Percentiles rank a stretch among this genome's conserved stretches.
phyloP scores from a whole-genome alignment of 129 eudicot species.

The Escallonia rubra region DNA sequence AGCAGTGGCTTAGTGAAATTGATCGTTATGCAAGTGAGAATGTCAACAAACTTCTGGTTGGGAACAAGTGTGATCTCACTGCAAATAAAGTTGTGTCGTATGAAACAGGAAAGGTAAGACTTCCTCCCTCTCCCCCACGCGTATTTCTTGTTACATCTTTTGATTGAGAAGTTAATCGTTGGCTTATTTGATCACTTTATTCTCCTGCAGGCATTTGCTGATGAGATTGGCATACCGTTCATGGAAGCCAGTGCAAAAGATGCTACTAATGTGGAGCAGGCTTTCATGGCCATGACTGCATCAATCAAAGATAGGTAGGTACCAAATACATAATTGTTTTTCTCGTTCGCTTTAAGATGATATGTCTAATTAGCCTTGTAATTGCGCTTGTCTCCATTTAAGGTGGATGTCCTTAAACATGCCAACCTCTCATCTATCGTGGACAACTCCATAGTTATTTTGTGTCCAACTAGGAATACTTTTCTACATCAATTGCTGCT shows the following conservation, averaged over 20 bases:
- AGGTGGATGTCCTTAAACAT: too few relatives aligned
- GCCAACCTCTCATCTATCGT: too few relatives aligned
- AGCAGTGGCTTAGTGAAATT: conserved; percentile 67
- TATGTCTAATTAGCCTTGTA: too few relatives aligned
- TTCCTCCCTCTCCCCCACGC: background rate
- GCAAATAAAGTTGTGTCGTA: conserved; percentile 41
- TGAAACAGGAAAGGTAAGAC: conserved; percentile 44
- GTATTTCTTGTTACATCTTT: background rate
- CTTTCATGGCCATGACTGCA: conserved; percentile 68
- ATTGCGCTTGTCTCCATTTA: too few relatives aligned
- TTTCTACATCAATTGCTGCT: background rate
- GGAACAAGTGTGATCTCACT: conserved; percentile 50
- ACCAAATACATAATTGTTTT: background rate
- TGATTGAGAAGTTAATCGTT: background rate
- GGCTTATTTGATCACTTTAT: background rate
- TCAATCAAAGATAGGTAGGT: conserved; percentile 50
- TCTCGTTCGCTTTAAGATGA: too few relatives aligned
- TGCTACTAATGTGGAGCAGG: conserved; percentile 61
- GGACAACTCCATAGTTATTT: too few relatives aligned
- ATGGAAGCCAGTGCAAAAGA: conserved; percentile 71
- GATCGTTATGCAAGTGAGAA: conserved; percentile 63
- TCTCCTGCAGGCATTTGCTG: conserved; percentile 46
- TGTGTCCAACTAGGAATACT: background rate
- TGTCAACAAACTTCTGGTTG: conserved; percentile 63
- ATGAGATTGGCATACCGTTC: conserved; percentile 64